Conservation (phyloP, 2,329 filamentous ascomycete genomes). For the Ascomycota sp. region DNA sequence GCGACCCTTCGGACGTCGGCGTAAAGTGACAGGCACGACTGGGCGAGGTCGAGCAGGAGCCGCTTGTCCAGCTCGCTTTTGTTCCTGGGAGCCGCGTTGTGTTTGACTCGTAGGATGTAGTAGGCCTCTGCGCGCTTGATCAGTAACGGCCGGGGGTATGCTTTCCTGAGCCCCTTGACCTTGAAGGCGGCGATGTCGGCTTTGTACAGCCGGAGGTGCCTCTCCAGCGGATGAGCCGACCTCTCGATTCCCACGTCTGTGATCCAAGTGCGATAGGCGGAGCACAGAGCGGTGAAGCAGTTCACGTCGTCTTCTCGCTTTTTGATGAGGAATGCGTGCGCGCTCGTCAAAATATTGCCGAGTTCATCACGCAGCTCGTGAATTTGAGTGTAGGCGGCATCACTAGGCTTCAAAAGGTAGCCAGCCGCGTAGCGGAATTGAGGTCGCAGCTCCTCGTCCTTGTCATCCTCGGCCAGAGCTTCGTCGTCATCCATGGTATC, state of each 20-base stretch:
- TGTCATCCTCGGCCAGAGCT: constrained; percentile 42
- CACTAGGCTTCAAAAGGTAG: constrained; percentile 43
- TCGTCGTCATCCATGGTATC: constrained; percentile 25
- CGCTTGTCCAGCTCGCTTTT: constrained; percentile 80
- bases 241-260: constrained; percentile 93
- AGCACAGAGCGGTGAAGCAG: constrained; percentile 84
- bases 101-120: constrained; percentile 79
- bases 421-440: constrained; percentile 80
- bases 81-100: constrained; percentile 73
- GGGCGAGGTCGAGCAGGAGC: constrained; percentile 67
- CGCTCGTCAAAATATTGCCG: constrained; percentile 60
- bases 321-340: constrained; percentile 63
- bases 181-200: constrained; percentile 86
- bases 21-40: constrained; percentile 79
- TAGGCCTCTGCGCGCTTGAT: constrained; percentile 88
- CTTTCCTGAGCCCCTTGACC: constrained; percentile 76
- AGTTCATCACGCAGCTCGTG: constrained; percentile 65
- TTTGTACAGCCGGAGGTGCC: constrained; percentile 64
- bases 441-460: constrained; percentile 66
- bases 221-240: constrained; percentile 80
- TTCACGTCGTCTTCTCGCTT: constrained; percentile 90
- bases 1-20: constrained; percentile 91
- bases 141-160: constrained; percentile 80
- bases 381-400: constrained; percentile 48
- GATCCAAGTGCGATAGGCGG: constrained; percentile 88